Base-by-base conservation (phyloP, 768 basidiomycete genomes). In the Leccinum obscurum region DNA sequence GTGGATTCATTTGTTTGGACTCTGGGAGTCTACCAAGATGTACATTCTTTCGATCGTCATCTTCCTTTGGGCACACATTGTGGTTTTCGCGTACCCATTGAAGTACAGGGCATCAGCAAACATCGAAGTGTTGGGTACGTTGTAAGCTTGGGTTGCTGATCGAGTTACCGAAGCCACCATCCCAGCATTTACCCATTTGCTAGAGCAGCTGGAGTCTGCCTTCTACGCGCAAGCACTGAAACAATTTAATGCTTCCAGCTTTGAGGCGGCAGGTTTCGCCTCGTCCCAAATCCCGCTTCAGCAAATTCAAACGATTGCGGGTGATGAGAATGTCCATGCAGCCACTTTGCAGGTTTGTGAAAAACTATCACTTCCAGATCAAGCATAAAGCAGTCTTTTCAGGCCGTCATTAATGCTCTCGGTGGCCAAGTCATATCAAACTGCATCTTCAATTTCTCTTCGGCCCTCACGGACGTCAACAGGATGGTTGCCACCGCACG, bases 401-500 rank as follows among this genome's bases (percentile, higher is more conserved):
- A 85, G 81, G 68, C 75, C 20, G 78, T 80, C 9, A 72, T 92
- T 61, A 74, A 75, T 57, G 76, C 83, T 3, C 77, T 87, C 26
- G 89, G 88, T 32, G 81, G 73, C 41, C 49, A 67, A 17, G 82
- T 88, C 5, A 74, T 89, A 56, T 77, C 77, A 13, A 76, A 71
- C 26, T 93, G 92, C 78, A 70, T 74, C 35, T 93, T 92, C 78
- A 80, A 89, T 66, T 92, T 94, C 63, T 78, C 78, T 57, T 73
- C 77, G 2, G 88, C 76, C 0, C 77, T 93, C 53, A 81, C 77
- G 1, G 83, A 87, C 69, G 90, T 92, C 39, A 34, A 81, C 4
- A 87, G 85, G 14, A 90, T 91, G 88, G 81, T 85, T 30, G 77
- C 83, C 1, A 80, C 81, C 10, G 92, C 91, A 1, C 90, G 91